Evolutionary conservation across 2,329 filamentous ascomycete genomes (phyloP).

Genomic region (Fusarium sp.): DNA sequence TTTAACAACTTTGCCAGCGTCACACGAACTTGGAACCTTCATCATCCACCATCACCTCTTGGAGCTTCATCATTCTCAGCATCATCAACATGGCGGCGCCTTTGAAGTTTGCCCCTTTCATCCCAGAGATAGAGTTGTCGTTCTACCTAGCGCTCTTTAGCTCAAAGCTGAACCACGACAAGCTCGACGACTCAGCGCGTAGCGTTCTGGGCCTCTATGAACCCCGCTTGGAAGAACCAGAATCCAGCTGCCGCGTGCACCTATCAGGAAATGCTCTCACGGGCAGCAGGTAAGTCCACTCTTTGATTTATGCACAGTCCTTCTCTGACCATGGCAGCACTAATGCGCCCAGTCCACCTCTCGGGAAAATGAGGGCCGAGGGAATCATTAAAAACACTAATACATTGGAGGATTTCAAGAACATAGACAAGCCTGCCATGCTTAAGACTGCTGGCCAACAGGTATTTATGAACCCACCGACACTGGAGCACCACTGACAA

Average conservation of each 20-base stretch:
- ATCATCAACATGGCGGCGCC: slow-evolving; percentile 61
- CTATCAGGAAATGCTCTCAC: slow-evolving; percentile 88
- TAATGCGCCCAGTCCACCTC: slow-evolving; percentile 67
- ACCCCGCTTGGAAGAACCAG: slow-evolving; percentile 78
- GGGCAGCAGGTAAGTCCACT: slow-evolving; percentile 76
- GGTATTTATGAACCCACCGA: slow-evolving; percentile 57
- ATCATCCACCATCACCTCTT: neutral
- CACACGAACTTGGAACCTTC: neutral
- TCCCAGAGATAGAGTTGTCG: slow-evolving; percentile 92
- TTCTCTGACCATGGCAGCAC: slow-evolving; percentile 41
- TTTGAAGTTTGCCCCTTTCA: slow-evolving; percentile 85
- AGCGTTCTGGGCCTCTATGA: slow-evolving; percentile 91
- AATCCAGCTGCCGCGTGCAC: slow-evolving; percentile 88
- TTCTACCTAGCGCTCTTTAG: slow-evolving; percentile 95
- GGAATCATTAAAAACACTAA: slow-evolving; percentile 97
- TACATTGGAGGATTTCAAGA: slow-evolving; percentile 92
- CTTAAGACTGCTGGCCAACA: slow-evolving; percentile 83
- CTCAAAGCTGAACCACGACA: slow-evolving; percentile 96
- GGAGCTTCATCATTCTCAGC: neutral
- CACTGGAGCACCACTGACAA: slow-evolving; percentile 23
- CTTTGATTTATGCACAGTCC: slow-evolving; percentile 32
- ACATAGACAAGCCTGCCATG: slow-evolving; percentile 81
- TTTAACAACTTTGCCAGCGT: slow-evolving; percentile 3
- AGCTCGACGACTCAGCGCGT: slow-evolving; percentile 92
- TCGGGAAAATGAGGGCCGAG: slow-evolving; percentile 82